Conservation (phyloP, 2,329 filamentous ascomycete genomes). For the Thielaviopsis euricoi region DNA sequence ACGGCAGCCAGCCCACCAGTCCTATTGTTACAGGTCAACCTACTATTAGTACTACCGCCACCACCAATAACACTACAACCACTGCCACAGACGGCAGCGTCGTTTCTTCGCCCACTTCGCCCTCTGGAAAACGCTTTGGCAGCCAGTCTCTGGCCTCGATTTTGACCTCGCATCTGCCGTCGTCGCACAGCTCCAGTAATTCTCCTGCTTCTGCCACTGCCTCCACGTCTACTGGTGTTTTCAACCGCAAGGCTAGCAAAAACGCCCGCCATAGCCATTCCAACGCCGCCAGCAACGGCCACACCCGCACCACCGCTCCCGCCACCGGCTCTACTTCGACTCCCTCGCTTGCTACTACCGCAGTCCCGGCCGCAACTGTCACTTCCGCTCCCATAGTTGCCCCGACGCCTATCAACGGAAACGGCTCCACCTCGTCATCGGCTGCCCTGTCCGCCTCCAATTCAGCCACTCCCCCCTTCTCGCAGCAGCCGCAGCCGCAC, state of each 20-base stretch:
- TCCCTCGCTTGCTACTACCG: background rate
- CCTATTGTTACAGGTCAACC: constrained; percentile 33
- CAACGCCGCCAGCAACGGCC: constrained; percentile 7
- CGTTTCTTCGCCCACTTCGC: constrained; percentile 17
- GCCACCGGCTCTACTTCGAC: background rate
- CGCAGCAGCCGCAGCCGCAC: background rate
- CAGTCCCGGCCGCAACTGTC: background rate
- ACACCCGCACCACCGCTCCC: background rate
- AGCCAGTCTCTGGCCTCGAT: constrained; percentile 8
- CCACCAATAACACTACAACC: too few species aligned
- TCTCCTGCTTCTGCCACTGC: constrained; percentile 15
- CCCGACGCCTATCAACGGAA: background rate
- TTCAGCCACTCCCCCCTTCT: background rate
- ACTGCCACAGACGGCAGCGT: background rate
- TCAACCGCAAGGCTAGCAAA: background rate
- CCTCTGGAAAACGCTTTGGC: background rate
- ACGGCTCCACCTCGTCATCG: background rate
- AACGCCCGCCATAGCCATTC: background rate
- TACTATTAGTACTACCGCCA: background rate
- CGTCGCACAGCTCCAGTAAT: constrained; percentile 6
- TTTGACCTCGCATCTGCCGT: constrained; percentile 7
- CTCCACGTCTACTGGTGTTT: constrained; percentile 14
- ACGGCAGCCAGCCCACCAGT: constrained; percentile 48
- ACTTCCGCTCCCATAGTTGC: too few species aligned
- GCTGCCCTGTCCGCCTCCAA: background rate